Evolutionary conservation across 306 rosid species (phyloP).

Genomic region (Abrus precatorius): DNA sequence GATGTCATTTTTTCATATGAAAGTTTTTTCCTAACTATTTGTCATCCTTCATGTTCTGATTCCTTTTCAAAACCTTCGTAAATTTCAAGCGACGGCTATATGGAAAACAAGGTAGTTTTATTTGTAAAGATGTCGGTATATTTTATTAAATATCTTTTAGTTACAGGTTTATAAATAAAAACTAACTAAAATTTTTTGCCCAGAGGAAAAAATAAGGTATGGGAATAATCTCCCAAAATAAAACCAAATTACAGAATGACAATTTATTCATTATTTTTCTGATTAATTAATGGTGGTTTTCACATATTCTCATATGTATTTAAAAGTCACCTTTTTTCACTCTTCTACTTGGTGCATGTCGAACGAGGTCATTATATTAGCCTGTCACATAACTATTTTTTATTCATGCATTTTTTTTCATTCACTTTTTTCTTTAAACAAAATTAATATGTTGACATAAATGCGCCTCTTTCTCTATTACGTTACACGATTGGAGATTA

Average conservation of each 20-base stretch:
- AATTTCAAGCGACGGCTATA: not conserved
- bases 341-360: conserved; percentile 26
- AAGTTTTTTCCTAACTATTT: not conserved
- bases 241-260: not conserved
- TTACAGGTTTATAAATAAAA: not conserved
- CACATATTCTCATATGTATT: conserved; percentile 3
- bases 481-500: not conserved
- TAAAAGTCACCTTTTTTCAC: conserved; percentile 32
- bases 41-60: not conserved
- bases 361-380: not conserved
- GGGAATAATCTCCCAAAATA: not conserved
- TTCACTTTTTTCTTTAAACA: not conserved
- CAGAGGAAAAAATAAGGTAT: not conserved
- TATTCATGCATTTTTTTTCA: not conserved
- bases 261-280: too few relatives aligned
- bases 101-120: not conserved
- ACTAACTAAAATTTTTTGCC: conserved; percentile 7
- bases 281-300: not conserved
- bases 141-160: not conserved
- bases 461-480: not conserved
- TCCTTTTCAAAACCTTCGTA: not conserved
- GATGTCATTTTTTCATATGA: conserved; percentile 38
- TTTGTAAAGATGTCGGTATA: not conserved
- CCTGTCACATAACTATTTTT: not conserved
- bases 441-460: not conserved